phyloP scores from a whole-genome alignment of 2,329 filamentous ascomycete species.

The Aspergillus phoenicis region DNA sequence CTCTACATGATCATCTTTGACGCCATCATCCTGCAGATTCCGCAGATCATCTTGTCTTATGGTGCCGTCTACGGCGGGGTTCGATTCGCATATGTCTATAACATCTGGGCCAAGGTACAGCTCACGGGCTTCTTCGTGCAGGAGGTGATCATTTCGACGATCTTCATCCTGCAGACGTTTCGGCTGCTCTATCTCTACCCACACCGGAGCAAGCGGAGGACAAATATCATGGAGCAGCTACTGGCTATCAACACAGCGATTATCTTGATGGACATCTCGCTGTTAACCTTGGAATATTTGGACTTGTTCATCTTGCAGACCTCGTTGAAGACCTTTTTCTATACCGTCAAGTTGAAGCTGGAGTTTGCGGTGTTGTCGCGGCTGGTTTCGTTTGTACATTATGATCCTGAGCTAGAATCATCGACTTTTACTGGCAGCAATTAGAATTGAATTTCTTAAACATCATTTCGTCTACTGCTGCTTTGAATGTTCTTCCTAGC shows the following conservation, averaged over 20 bases:
- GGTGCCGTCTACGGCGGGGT: slow-evolving; percentile 30
- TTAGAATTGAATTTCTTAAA: no score
- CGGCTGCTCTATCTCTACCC: slow-evolving; percentile 41
- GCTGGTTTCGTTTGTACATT: slow-evolving; percentile 8
- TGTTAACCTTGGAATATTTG: slow-evolving; percentile 46
- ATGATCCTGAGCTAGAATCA: slow-evolving; percentile 3
- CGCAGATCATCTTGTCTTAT: slow-evolving; percentile 57
- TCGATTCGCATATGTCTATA: slow-evolving; percentile 38
- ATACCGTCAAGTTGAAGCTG: slow-evolving; percentile 52
- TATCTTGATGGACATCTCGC: slow-evolving; percentile 47
- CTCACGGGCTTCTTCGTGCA: slow-evolving; percentile 46
- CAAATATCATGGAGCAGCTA: slow-evolving; percentile 49
- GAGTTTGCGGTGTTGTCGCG: slow-evolving; percentile 40
- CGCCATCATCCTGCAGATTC: slow-evolving; percentile 54
- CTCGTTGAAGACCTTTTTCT: slow-evolving; percentile 48
- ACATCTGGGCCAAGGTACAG: slow-evolving; percentile 45
- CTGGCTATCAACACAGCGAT: slow-evolving; percentile 51
- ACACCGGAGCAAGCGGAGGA: slow-evolving; percentile 35
- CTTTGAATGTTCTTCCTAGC: no score
- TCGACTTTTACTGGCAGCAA: neutral
- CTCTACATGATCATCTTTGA: slow-evolving; percentile 61
- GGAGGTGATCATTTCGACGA: slow-evolving; percentile 47
- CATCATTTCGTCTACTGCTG: no score
- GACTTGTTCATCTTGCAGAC: slow-evolving; percentile 47
- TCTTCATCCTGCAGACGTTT: slow-evolving; percentile 57